Evolutionary conservation across 2,329 filamentous ascomycete species (phyloP), one percentile per base, ranked within the genome.

Genomic region (Diaporthe vexans): DNA sequence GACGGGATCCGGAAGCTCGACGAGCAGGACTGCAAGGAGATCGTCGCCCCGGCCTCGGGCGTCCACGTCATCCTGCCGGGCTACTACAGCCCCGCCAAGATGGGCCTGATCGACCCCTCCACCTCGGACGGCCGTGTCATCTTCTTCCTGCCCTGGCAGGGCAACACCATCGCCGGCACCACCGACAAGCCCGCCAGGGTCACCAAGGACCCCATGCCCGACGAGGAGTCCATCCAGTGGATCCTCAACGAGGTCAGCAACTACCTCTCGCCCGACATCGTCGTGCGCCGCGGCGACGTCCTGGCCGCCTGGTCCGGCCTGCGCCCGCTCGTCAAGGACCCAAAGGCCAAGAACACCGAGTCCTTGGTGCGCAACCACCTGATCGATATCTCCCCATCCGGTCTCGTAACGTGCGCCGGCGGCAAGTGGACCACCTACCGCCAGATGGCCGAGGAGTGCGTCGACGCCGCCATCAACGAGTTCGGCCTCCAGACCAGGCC

Each of bases 401-500:
- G 94, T 19, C 88, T 97, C 21, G 85, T 97, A 78, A 96, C 94
- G 69, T 95, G 94, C 82, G 93, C 94, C 46, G 94, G 94, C 78
- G 94, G 94, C 76, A 97, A 96, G 85, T 96, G 94, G 94, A 97
- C 94, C 8, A 97, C 94, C 15, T 97, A 96, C 85, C 93, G 94
- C 72, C 93, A 95, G 81, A 97, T 97, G 94, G 93, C 94, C 70
- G 93, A 97, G 82, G 94, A 96, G 79, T 93, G 93, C 63, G 94
- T 97, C 76, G 94, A 96, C 80, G 92, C 94, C 79, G 94, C 94
- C 37, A 88, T 95, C 83, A 86, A 88, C 76, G 86, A 89, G 68
- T 95, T 94, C 81, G 81, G 85, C 52, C 87, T 95, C 37, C 83
- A 86, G 68, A 85, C 92, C 7, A 82, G 83, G 11, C 83, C 88